Conservation (phyloP, 2,329 filamentous ascomycete genomes). For the Pseudocercospora crystallina region DNA sequence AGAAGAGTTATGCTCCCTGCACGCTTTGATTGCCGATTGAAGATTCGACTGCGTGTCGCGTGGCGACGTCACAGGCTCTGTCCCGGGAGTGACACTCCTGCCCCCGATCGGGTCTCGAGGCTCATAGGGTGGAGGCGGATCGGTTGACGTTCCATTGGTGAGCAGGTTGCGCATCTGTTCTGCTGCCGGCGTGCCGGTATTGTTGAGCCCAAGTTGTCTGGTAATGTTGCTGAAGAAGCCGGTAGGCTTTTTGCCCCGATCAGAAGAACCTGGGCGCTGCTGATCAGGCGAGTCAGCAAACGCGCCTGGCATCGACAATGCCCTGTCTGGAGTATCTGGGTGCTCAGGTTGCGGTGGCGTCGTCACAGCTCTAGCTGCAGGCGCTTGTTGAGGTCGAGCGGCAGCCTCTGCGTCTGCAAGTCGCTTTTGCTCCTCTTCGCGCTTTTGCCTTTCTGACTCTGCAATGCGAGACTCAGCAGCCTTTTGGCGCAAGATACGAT, state of each 20-base stretch:
- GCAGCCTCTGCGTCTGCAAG: constrained; percentile 35
- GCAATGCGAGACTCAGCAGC: constrained; percentile 84
- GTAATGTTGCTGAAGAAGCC: constrained; percentile 69
- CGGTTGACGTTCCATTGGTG: constrained; percentile 22
- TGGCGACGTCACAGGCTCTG: constrained; percentile 41
- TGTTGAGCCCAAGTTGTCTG: constrained; percentile 50
- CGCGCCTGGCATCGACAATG: constrained; percentile 67
- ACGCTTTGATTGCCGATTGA: constrained; percentile 74
- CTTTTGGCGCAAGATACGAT: constrained; percentile 85
- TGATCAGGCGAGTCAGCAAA: constrained; percentile 65
- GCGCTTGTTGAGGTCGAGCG: constrained; percentile 14
- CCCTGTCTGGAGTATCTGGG: constrained; percentile 31
- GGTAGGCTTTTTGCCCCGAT: constrained; percentile 43
- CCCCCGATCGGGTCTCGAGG: constrained; percentile 25
- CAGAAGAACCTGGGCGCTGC: constrained; percentile 17
- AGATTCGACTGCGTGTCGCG: constrained; percentile 66
- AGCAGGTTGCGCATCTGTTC: constrained; percentile 32
- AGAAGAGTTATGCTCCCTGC: constrained; percentile 72
- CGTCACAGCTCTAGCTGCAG: constrained; percentile 12
- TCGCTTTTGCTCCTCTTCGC: constrained; percentile 58
- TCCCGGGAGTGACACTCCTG: constrained; percentile 24
- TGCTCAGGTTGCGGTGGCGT: not conserved
- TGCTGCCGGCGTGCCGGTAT: constrained; percentile 45
- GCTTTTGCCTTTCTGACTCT: constrained; percentile 73
- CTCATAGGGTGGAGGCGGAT: constrained; percentile 38